These are phyloP conservation scores for Aureobasidium sp. DNA, from an alignment of 2,329 filamentous ascomycete genomes.

Conservation along the genomic window DNA sequence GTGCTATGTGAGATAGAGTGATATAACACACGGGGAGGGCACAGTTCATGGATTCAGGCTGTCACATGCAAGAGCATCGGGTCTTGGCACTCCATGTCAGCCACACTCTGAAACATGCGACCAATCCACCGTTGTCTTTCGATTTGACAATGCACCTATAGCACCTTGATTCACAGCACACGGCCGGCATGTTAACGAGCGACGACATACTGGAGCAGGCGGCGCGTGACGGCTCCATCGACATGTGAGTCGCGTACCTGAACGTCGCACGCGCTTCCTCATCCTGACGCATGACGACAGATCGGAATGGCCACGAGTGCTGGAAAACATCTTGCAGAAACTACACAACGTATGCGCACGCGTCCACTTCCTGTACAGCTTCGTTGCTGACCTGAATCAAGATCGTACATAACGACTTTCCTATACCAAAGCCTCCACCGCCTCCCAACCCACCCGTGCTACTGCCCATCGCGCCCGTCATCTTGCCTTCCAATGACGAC, in stretches of 20 bases:
- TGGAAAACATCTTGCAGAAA: conserved; percentile 58
- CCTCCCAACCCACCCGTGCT: not conserved
- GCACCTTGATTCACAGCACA: not conserved
- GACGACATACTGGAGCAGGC: conserved; percentile 50
- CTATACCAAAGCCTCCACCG: conserved; percentile 55
- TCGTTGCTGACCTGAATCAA: conserved; percentile 30
- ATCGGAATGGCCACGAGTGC: conserved; percentile 60
- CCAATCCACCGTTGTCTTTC: not conserved
- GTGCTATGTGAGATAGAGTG: too few relatives aligned
- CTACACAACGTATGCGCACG: conserved; percentile 53
- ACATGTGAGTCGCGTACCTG: conserved; percentile 42
- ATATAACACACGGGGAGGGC: too few relatives aligned
- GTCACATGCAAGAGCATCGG: not conserved
- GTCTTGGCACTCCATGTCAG: conserved; percentile 3
- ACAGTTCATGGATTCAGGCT: not conserved
- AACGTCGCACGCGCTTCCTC: not conserved
- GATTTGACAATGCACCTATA: not conserved
- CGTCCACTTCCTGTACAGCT: not conserved
- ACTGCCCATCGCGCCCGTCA: not conserved
- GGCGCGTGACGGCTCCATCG: conserved; percentile 52
- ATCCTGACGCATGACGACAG: conserved; percentile 36
- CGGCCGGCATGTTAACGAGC: conserved; percentile 18
- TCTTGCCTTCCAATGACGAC: not conserved
- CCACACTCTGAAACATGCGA: conserved; percentile 2
- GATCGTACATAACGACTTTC: conserved; percentile 72